Conservation (phyloP, 75 land plant genomes). For the Adiantum capillusveneris region DNA sequence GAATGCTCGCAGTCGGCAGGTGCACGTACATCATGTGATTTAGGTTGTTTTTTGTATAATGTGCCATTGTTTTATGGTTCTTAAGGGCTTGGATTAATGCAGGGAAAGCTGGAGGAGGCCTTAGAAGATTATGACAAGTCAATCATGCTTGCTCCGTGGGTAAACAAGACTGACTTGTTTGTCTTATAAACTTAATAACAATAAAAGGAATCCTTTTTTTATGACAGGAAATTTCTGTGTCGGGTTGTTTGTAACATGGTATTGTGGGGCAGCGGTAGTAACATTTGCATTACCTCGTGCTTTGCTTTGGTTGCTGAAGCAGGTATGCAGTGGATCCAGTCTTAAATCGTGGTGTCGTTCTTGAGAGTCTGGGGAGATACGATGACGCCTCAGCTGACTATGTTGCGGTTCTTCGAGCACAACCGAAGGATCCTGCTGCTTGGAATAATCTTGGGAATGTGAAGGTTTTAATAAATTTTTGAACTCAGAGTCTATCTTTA, state of each 20-base stretch:
- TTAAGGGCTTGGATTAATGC: background rate
- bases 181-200: too few species aligned
- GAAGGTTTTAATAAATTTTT: conserved; percentile 13
- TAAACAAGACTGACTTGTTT: background rate
- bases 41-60: too few species aligned
- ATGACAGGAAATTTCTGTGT: too few species aligned
- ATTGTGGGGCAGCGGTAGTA: too few species aligned
- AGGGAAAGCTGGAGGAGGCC: conserved; percentile 38
- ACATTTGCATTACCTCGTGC: too few species aligned
- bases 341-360: conserved; percentile 31
- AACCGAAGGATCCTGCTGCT: conserved; percentile 42
- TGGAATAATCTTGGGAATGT: conserved; percentile 44
- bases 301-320: conserved; percentile 1
- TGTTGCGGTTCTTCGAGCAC: conserved; percentile 25
- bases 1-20: conserved; percentile 39
- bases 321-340: conserved; percentile 41
- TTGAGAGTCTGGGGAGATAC: conserved; percentile 32
- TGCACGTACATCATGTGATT: background rate
- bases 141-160: conserved; percentile 33
- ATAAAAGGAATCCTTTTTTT: too few species aligned
- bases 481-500: too few species aligned
- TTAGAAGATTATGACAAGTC: conserved; percentile 35
- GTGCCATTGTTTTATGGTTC: too few species aligned
- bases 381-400: conserved; percentile 32
- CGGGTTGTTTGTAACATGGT: too few species aligned